Base-by-base conservation (phyloP, 768 basidiomycete species). In the Galerina sulciceps region DNA sequence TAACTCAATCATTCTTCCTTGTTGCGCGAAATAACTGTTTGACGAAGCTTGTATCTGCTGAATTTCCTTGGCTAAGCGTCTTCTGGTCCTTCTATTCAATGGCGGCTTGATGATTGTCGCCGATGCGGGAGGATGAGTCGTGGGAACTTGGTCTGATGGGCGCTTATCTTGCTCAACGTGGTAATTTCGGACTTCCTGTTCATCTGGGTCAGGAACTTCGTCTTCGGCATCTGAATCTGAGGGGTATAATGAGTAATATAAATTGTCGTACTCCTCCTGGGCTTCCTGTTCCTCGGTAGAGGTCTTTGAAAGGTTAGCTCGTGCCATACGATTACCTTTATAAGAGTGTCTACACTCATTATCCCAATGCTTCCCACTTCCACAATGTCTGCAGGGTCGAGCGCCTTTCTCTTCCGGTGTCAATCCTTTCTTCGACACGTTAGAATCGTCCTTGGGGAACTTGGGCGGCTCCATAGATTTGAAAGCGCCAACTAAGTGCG, bases 301-400 rank as follows among this genome's bases (percentile, higher is more conserved):
- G 8, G 41, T n/a, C 1, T 10, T 23, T 10, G 57, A 60, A 3
- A 63, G 22, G 22, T 73, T 69, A 10, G 54, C 67, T 40, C 71
- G 57, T 2, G 65, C 72, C 57, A 38, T 13, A 38, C 36, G 43
- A 14, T 55, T 35, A 1, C 53, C 61, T 43, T 57, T 60, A 11
- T 36, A 20, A 13, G 71, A 47, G 56, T 76, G 57, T 20, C 66
- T 69, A 55, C 76, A 75, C 10, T 76, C 71, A 1, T 57, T 41
- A 47, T 76, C 70, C 76, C 73, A 76, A 43, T 76, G 75, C 34
- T 73, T 71, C 0, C 45, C 59, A 44, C 71, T 73, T 4, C 75
- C 71, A 56, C 75, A 72, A 51, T 76, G 72, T 9, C 70, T 37
- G 46, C 74, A 75, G 0, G 75, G 73, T 26, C 75, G 37, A 8